Evolutionary conservation across 2,329 filamentous ascomycete genomes (phyloP).

Genomic region (Chalara sp.): DNA sequence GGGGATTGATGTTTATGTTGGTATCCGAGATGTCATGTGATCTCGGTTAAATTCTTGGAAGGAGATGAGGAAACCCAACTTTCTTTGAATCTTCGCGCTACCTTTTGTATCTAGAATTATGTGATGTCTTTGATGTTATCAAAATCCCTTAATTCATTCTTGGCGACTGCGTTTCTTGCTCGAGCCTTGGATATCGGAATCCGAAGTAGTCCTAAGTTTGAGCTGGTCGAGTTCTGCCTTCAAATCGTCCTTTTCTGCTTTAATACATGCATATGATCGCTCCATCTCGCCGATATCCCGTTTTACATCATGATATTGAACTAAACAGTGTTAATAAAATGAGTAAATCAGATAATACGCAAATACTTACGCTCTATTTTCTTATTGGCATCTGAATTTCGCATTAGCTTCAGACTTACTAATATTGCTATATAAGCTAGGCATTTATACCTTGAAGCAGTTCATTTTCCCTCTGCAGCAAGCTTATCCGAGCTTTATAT

Average conservation of each 20-base stretch:
- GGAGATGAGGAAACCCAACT: too few species aligned
- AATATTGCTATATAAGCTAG: slow-evolving; percentile 2
- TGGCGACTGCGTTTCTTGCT: slow-evolving; percentile 4
- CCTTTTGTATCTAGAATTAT: too few species aligned
- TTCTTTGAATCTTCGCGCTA: too few species aligned
- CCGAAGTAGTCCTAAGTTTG: background rate
- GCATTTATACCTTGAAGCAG: slow-evolving; percentile 1
- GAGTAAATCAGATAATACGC: slow-evolving; percentile 1
- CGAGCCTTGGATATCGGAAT: slow-evolving; percentile 2
- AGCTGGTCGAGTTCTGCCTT: background rate
- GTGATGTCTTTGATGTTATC: too few species aligned
- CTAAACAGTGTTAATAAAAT: background rate
- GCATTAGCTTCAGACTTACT: background rate
- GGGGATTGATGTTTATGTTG: too few species aligned
- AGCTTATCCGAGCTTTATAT: slow-evolving; percentile 2
- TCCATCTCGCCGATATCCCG: slow-evolving; percentile 1
- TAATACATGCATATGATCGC: slow-evolving; percentile 2
- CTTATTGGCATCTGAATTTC: slow-evolving; percentile 1
- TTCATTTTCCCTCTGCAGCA: slow-evolving; percentile 1
- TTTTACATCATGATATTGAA: slow-evolving; percentile 3
- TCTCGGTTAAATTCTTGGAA: too few species aligned
- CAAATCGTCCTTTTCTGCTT: slow-evolving; percentile 3
- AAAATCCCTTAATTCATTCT: too few species aligned
- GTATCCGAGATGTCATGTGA: too few species aligned
- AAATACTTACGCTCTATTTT: slow-evolving; percentile 1